Evolutionary conservation across 2,329 filamentous ascomycete genomes (phyloP).

Genomic region (Verticillium zaregamsianum): DNA sequence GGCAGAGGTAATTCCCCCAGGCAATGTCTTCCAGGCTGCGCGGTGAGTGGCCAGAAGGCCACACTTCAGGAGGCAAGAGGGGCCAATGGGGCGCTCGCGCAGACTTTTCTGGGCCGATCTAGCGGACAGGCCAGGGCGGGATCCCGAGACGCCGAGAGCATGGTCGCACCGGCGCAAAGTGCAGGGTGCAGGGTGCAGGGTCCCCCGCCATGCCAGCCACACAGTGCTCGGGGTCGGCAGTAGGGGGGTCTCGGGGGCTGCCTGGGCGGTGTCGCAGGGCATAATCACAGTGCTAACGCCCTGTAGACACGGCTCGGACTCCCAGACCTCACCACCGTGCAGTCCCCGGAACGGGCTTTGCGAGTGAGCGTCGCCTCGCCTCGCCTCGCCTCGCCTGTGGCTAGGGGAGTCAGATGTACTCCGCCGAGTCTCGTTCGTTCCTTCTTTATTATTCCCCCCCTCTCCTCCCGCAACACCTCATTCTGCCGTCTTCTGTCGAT

Average conservation of each 20-base stretch:
- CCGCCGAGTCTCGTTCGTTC: not conserved
- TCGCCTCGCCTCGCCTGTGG: not conserved
- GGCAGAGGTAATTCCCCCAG: slow-evolving; percentile 9
- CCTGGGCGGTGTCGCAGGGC: not conserved
- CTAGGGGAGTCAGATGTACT: not conserved
- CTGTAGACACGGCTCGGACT: not conserved
- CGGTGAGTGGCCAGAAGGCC: slow-evolving; percentile 1
- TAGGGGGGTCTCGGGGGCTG: not conserved
- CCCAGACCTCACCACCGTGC: not conserved
- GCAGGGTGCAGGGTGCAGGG: not conserved
- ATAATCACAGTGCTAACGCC: not conserved
- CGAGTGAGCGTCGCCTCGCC: not conserved
- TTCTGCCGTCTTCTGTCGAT: not conserved
- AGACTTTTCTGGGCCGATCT: slow-evolving; percentile 1
- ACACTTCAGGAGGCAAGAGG: not conserved
- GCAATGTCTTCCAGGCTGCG: not conserved
- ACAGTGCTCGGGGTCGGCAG: not conserved
- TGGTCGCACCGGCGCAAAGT: not conserved
- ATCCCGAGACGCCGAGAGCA: slow-evolving; percentile 2
- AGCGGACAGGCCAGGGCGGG: not conserved
- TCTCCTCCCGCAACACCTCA: not conserved
- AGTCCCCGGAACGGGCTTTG: not conserved
- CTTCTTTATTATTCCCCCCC: not conserved
- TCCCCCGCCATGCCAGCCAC: not conserved
- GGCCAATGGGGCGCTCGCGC: not conserved